Base-by-base conservation (phyloP, 257 asterid species). In the Nicotiana benthamiana region DNA sequence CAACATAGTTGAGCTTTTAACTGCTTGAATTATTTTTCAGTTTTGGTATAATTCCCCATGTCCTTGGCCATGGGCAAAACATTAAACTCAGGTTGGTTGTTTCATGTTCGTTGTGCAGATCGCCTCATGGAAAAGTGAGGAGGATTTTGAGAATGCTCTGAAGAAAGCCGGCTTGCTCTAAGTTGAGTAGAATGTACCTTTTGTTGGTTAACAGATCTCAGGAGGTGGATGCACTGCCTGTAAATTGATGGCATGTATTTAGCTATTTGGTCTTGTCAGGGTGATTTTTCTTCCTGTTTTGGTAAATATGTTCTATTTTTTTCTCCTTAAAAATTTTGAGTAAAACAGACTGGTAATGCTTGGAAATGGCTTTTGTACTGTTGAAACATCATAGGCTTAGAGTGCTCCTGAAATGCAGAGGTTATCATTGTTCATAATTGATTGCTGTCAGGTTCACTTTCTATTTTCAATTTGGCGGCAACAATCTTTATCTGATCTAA, bases 161-260 rank as follows among this genome's bases (percentile, higher is more conserved):
- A 77, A 86, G 79, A 85, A 63, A 48, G 98, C 97, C 13, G 97
- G 96, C 17, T 82, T 93, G 75, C 9, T 86, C 34, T 93, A 87
- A 83, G 48, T 28, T 15, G 66, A 24, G 77, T 18, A 34, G 26
- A 79, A 43, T 18, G 57, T 57, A 9, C 51, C 20, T 13, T 36
- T 5, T 36, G 75, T 79, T 79, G 28, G 46, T 43, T 13, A 15
- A 34, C 76, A 24, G 36, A 13, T 13, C 79, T 10, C 52, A 28
- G 30, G 77, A 62, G 36, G 51, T 15, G 65, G 53, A 64, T 64
- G 24, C 20, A 18, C 77, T 62, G 20, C 13, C 60, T 65, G 48
- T 16, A 65, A 65, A 65, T 62, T 16, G 74, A 65, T 65, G 6
- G 48, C 74, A 1, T 65, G 48, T 30, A 16, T 30, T 6, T 6